Evolutionary conservation across 2,329 filamentous ascomycete genomes (phyloP).

Genomic region (Sclerotinia sclerotiorum): DNA sequence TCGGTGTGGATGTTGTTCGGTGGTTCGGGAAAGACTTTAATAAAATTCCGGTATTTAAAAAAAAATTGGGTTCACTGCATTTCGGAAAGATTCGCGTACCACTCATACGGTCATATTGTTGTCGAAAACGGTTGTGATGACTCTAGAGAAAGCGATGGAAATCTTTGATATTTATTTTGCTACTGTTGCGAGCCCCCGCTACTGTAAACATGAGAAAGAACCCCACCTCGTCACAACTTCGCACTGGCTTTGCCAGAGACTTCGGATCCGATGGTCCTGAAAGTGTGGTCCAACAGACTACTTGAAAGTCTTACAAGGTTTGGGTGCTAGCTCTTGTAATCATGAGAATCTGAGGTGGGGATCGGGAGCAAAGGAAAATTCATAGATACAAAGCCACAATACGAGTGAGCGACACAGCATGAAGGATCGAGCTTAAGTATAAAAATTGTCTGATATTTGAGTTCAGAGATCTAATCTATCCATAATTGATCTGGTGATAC

Average conservation of each 20-base stretch:
- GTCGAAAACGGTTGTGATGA: background rate
- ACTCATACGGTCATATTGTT: conserved; percentile 18
- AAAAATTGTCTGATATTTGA: conserved; percentile 21
- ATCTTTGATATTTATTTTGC: conserved; percentile 21
- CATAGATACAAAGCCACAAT: background rate
- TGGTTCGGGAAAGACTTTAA: conserved; percentile 3
- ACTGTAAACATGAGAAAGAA: conserved; percentile 3
- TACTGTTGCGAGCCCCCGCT: conserved; percentile 5
- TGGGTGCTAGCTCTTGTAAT: background rate
- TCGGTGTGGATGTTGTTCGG: conserved; percentile 10
- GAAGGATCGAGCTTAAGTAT: conserved; percentile 1
- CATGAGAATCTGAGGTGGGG: background rate
- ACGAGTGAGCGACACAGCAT: background rate
- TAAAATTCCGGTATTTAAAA: conserved; percentile 3
- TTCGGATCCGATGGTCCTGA: conserved; percentile 16
- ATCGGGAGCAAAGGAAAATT: background rate
- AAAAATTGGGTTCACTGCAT: conserved; percentile 21
- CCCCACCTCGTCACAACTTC: conserved; percentile 17
- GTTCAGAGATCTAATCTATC: conserved; percentile 11
- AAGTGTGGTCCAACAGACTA: background rate
- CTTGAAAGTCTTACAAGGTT: background rate
- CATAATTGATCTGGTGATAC: conserved; percentile 11
- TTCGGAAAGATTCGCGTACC: conserved; percentile 20
- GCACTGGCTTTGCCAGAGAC: background rate
- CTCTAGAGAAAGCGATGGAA: background rate